Evolutionary conservation across 2,329 filamentous ascomycete genomes (phyloP).

Genomic region (Ophiostoma quercus): DNA sequence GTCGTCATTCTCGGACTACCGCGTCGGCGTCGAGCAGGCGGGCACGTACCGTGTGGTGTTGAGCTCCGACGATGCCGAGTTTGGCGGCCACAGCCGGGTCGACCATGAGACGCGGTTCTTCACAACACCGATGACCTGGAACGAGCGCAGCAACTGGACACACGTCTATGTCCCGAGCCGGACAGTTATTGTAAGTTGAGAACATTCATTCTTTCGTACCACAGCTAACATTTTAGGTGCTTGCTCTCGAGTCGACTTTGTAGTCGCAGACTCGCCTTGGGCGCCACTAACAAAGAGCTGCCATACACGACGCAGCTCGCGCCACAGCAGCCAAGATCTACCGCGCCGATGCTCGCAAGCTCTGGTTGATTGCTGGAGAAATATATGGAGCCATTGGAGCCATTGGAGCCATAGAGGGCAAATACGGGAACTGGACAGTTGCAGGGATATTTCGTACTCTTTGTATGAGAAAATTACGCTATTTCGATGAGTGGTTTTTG

Average conservation of each 20-base stretch:
- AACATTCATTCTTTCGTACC: not conserved
- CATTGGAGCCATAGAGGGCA: conserved; percentile 9
- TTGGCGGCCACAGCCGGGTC: conserved; percentile 75
- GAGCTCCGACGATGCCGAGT: conserved; percentile 69
- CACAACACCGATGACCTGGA: conserved; percentile 87
- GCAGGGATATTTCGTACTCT: not conserved
- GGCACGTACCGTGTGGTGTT: conserved; percentile 86
- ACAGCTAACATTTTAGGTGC: conserved; percentile 27
- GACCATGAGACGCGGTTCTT: conserved; percentile 82
- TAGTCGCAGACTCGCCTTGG: conserved; percentile 17
- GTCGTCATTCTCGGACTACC: conserved; percentile 83
- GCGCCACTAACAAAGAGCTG: not conserved
- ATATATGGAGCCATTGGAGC: conserved; percentile 8
- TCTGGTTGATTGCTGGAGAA: conserved; percentile 8
- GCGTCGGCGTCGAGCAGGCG: conserved; percentile 76
- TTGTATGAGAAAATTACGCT: conserved; percentile 10
- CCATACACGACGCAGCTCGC: conserved; percentile 2
- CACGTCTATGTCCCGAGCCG: conserved; percentile 86
- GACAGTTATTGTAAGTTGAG: conserved; percentile 67
- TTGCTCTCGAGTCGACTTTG: conserved; percentile 34
- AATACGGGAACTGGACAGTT: conserved; percentile 5
- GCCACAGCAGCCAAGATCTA: not conserved
- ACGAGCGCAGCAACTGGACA: conserved; percentile 79
- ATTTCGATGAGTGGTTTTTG: conserved; percentile 14
- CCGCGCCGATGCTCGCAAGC: conserved; percentile 2